Base-by-base conservation (phyloP, 2,329 filamentous ascomycete genomes). In the Hansfordia pulvinata region DNA sequence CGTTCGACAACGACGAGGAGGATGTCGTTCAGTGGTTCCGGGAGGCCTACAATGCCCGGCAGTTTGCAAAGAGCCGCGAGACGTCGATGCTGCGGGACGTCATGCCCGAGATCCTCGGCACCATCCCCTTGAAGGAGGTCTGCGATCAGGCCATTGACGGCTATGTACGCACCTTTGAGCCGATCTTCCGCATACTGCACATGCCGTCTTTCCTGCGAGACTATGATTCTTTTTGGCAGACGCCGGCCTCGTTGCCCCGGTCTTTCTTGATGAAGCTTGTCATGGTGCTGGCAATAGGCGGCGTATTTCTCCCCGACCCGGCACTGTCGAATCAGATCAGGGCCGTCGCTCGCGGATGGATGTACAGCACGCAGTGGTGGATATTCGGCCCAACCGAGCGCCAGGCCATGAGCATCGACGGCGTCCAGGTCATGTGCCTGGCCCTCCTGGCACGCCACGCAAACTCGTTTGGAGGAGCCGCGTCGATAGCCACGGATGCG, bases 341-440 rank as follows among this genome's bases (percentile, higher is more conserved):
- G 15, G 25, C 25, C n/a, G 32, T 34, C 8, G 41, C 41, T 26
- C 39, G 37, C 15, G 39, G 41, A 20, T 48, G 45, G 43, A 27
- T 43, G 12, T 39, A 44, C 28, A 37, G 35, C 24, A 39, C 40
- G 5, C 40, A 46, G 21, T 40, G 35, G 30, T 48, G 44, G 44
- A 37, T 47, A 5, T 32, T 32, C 16, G 43, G 40, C 9, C 41
- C 40, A 8, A 35, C 35, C 12, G 40, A 41, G 28, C 30, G 35
- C 8, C 29, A 35, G 10, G 38, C 40, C 5, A 38, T 40, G 32
- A 37, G 31, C 16, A 34, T 46, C 8, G 36, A 35, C 8, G 42
- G 41, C 2, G 27, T 47, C 7, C 44, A 46, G 27, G 30, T 42
- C 3, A 40, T 39, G 16, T 44, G 42, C 19, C 29, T 46, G 4